Evolutionary conservation across 345 rosid genomes (phyloP).

Genomic region (Gossypioides kirkii): DNA sequence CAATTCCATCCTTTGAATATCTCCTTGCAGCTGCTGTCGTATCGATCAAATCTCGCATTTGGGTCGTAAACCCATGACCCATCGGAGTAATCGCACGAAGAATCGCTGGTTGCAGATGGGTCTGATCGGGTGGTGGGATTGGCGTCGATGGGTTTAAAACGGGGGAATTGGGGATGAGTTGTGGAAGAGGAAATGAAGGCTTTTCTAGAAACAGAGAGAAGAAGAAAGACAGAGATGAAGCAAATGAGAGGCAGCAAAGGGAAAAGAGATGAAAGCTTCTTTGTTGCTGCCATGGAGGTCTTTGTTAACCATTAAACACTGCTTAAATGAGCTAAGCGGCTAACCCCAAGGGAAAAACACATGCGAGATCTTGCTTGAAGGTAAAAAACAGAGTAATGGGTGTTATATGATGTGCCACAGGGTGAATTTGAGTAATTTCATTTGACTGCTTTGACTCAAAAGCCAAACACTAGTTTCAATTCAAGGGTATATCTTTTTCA

Average conservation of each 20-base stretch:
- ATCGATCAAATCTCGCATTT: slow-evolving; percentile 28
- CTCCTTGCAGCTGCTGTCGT: slow-evolving; percentile 70
- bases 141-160: neutral
- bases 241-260: slow-evolving; percentile 60
- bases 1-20: slow-evolving; percentile 98
- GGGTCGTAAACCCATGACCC: slow-evolving; percentile 82
- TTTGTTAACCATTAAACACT: neutral
- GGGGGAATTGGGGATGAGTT: slow-evolving; percentile 20
- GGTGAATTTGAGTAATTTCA: neutral
- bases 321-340: neutral
- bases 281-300: slow-evolving; percentile 28
- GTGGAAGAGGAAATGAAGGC: slow-evolving; percentile 39
- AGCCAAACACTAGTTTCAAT: too few relatives aligned
- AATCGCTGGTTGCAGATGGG: neutral
- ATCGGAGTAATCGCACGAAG: slow-evolving; percentile 52
- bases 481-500: too few relatives aligned
- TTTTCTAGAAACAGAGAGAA: slow-evolving; percentile 44
- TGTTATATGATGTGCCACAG: neutral
- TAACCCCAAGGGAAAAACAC: neutral
- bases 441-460: too few relatives aligned
- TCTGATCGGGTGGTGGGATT: slow-evolving; percentile 1
- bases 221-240: slow-evolving; percentile 50
- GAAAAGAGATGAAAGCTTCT: slow-evolving; percentile 41
- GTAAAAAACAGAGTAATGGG: neutral
- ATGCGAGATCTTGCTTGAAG: neutral